Conservation (phyloP, 2,329 filamentous ascomycete genomes). For the Nemania diffusa region DNA sequence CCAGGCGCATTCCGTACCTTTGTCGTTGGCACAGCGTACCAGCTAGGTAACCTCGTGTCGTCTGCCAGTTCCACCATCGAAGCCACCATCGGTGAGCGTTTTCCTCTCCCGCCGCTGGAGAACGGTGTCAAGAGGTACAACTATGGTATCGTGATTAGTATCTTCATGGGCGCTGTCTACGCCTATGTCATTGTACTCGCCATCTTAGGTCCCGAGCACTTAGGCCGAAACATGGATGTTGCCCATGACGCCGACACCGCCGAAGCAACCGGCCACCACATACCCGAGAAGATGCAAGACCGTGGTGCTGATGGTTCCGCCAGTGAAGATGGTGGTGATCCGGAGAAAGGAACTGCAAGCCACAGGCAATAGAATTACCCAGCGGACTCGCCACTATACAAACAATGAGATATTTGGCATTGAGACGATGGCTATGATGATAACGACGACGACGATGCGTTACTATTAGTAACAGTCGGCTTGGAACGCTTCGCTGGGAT, state of each 20-base stretch:
- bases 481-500: background rate
- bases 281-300: conserved; percentile 48
- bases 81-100: conserved; percentile 77
- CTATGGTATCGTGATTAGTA: conserved; percentile 87
- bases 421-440: background rate
- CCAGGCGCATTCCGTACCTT: conserved; percentile 79
- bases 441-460: background rate
- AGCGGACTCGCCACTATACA: background rate
- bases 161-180: conserved; percentile 90
- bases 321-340: conserved; percentile 44
- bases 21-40: conserved; percentile 78
- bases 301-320: conserved; percentile 31
- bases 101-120: conserved; percentile 71
- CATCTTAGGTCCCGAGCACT: conserved; percentile 68
- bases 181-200: conserved; percentile 70
- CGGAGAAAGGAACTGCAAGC: conserved; percentile 44
- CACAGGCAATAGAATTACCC: conserved; percentile 32
- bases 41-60: conserved; percentile 79
- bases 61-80: conserved; percentile 80
- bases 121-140: conserved; percentile 65
- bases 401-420: background rate
- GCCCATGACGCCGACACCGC: conserved; percentile 60
- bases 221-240: conserved; percentile 63
- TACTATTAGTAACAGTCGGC: background rate
- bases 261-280: conserved; percentile 56